Base-by-base conservation (phyloP, 108 stramenopile genomes). In the Discostella stelligeroides region DNA sequence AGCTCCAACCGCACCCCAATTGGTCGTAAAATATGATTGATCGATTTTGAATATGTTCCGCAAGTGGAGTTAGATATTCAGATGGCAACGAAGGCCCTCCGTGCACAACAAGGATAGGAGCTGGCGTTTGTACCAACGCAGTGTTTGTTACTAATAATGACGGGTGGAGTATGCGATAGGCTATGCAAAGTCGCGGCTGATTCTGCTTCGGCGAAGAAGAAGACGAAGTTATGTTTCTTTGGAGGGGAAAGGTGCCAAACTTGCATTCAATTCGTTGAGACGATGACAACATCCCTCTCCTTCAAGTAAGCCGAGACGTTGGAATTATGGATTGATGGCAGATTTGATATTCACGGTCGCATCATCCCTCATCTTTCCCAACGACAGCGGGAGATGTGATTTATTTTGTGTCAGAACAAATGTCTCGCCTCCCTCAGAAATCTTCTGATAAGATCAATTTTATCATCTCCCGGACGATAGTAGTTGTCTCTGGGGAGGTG, bases 1-100 rank as follows among this genome's bases (percentile, higher is more conserved):
- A 77, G 49, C 76, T 79, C 72, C 77, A 68, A 24, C 81, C 81
- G 30, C 81, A 82, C 34, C 81, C 81, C 24, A 82, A 41, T 63
- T 82, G 81, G 48, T 82, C 81, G 51, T 78, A 82, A 21, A 82
- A 49, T 39, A 79, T 62, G 24, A 82, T 46, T 30, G 76, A 39
- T 58, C 81, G 67, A 27, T 54, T 48, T 62, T 68, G 50, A 25
- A 82, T 43, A 43, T 72, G 40, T 24, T 65, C 27, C 13, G 61
- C 72, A 12, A 82, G 53, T 13, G 81, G 76, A 54, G 49, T 45
- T 7, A 82, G 56, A 58, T 82, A 82, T 68, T 79, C 73, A 18
- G 81, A 82, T 37, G 81, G 60, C 23, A 82, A 66, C 37, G 79
- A 79, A 25, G 79, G 79, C 11, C 79, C 79, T 47, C 79, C 79